These are phyloP conservation scores for Eucalyptus marginata DNA, from an alignment of 345 rosid genomes.

Conservation along the genomic window DNA sequence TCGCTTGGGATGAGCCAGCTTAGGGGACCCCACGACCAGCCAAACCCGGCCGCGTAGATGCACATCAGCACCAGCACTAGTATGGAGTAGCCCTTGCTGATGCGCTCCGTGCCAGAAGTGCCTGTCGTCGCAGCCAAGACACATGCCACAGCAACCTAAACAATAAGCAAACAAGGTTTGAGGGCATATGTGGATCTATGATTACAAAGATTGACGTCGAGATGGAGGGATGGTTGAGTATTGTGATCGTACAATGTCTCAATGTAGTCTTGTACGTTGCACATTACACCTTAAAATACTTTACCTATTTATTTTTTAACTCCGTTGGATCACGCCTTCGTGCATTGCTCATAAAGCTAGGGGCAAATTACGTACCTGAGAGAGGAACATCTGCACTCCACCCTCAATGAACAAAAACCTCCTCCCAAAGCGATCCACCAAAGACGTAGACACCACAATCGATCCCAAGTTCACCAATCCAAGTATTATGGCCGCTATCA, in stretches of 20 bases:
- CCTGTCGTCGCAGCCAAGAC: slow-evolving; percentile 29
- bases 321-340: background rate
- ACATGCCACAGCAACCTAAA: slow-evolving; percentile 14
- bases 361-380: slow-evolving; percentile 30
- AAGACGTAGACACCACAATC: slow-evolving; percentile 35
- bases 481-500: slow-evolving; percentile 50
- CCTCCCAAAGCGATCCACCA: slow-evolving; percentile 69
- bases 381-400: slow-evolving; percentile 53
- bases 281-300: background rate
- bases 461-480: slow-evolving; percentile 66
- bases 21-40: slow-evolving; percentile 73
- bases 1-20: slow-evolving; percentile 58
- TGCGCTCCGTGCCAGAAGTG: slow-evolving; percentile 23
- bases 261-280: background rate
- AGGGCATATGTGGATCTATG: background rate
- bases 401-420: slow-evolving; percentile 59
- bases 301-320: background rate
- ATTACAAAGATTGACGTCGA: background rate
- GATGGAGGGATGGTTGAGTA: background rate
- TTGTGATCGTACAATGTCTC: background rate
- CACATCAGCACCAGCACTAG: slow-evolving; percentile 37
- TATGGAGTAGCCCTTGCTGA: slow-evolving; percentile 21
- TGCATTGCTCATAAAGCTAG: background rate
- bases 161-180: background rate
- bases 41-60: slow-evolving; percentile 54